Evolutionary conservation across 768 basidiomycete genomes (phyloP).

Genomic region (Galerina marginata): DNA sequence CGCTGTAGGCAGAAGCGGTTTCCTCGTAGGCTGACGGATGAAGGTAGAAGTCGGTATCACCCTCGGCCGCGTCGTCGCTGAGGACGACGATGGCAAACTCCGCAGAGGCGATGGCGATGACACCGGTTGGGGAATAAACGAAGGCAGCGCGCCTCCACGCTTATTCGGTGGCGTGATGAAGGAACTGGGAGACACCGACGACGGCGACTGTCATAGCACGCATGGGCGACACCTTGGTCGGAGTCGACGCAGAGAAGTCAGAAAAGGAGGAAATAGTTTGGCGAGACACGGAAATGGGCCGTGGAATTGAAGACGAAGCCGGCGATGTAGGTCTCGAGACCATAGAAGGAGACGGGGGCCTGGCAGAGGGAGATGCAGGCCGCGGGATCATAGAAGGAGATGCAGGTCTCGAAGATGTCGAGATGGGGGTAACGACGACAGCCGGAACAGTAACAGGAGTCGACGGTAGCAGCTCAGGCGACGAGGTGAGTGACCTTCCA

Average conservation of each 20-base stretch:
- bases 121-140: slow-evolving; percentile 68
- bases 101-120: slow-evolving; percentile 50
- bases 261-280: slow-evolving; percentile 53
- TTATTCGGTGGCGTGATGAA: slow-evolving; percentile 60
- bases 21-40: slow-evolving; percentile 50
- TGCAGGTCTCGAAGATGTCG: no score
- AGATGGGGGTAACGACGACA: slow-evolving; percentile 10
- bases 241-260: slow-evolving; percentile 31
- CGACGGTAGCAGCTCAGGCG: slow-evolving; percentile 22
- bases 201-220: slow-evolving; percentile 22
- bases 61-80: slow-evolving; percentile 33
- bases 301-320: slow-evolving; percentile 33
- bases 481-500: slow-evolving; percentile 26
- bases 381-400: no score
- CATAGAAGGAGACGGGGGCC: slow-evolving; percentile 6
- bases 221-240: slow-evolving; percentile 31
- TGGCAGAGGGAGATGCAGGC: no score
- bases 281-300: slow-evolving; percentile 26
- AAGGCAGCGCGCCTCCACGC: slow-evolving; percentile 50
- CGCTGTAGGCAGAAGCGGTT: slow-evolving; percentile 36
- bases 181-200: slow-evolving; percentile 33
- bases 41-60: slow-evolving; percentile 42
- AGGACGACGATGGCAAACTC: slow-evolving; percentile 19
- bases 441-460: slow-evolving; percentile 17
- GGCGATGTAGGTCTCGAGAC: slow-evolving; percentile 22